Percentiles rank a stretch among this genome's conserved stretches.
phyloP scores from a whole-genome alignment of 2,329 filamentous ascomycete species.

The Aureobasidium sp. region DNA sequence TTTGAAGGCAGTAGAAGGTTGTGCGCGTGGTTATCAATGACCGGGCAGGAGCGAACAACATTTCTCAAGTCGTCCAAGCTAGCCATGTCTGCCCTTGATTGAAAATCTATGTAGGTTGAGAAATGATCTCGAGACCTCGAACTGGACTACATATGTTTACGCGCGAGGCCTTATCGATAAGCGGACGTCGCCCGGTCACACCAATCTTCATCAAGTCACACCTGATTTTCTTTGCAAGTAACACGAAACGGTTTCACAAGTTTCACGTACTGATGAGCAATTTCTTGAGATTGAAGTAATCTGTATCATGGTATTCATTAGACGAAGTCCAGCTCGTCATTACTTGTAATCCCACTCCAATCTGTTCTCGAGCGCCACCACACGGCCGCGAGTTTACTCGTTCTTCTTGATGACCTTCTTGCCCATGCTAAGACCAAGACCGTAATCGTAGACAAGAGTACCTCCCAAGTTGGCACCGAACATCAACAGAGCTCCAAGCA shows the following conservation, averaged over 20 bases:
- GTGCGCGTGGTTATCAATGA: conserved; percentile 67
- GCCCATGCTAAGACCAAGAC: conserved; percentile 32
- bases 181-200: background rate
- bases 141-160: background rate
- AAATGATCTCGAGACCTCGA: background rate
- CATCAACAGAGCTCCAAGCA: conserved; percentile 27
- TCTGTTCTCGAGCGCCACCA: background rate
- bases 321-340: background rate
- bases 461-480: conserved; percentile 37
- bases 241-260: too few relatives aligned
- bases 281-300: background rate
- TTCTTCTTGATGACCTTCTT: conserved; percentile 21
- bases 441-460: conserved; percentile 35
- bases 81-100: background rate
- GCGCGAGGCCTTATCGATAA: background rate
- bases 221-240: too few relatives aligned
- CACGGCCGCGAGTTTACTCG: background rate
- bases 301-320: conserved; percentile 4
- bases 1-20: conserved; percentile 51
- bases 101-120: too few relatives aligned
- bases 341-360: background rate
- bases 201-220: too few relatives aligned
- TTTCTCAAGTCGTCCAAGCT: conserved; percentile 19
- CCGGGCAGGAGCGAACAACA: conserved; percentile 35
- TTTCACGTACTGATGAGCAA: background rate